Percentiles rank a stretch among this genome's conserved stretches.
phyloP scores from a whole-genome alignment of 2,329 filamentous ascomycete genomes.

The Penicillium sp. region DNA sequence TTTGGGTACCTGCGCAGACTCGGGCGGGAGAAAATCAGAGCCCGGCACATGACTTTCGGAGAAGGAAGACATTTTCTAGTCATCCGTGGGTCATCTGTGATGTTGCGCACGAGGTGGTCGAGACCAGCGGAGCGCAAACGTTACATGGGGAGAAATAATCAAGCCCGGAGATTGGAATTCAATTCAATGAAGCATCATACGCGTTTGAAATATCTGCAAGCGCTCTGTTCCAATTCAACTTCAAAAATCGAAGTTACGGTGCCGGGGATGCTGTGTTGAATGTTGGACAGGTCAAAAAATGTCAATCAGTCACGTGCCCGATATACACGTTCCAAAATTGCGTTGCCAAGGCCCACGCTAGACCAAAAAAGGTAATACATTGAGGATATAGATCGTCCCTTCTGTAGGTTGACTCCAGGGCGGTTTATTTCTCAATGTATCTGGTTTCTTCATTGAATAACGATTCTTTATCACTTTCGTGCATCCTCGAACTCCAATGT shows the following conservation, averaged over 20 bases:
- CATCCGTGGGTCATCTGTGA: neutral
- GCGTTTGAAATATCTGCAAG: neutral
- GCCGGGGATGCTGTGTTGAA: neutral
- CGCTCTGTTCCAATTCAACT: neutral
- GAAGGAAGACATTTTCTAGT: slow-evolving; percentile 31
- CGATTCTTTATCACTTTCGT: no score
- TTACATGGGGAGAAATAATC: slow-evolving; percentile 3
- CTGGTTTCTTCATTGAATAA: no score
- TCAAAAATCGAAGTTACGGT: neutral
- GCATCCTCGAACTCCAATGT: no score
- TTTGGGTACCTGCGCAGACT: slow-evolving; percentile 19
- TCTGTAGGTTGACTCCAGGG: no score
- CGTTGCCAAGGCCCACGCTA: neutral
- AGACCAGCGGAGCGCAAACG: neutral
- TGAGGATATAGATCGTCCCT: no score
- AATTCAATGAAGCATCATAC: neutral
- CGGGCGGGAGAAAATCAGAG: slow-evolving; percentile 23
- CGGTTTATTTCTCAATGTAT: no score
- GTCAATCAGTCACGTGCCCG: slow-evolving; percentile 5
- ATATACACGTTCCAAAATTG: neutral
- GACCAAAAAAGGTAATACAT: neutral
- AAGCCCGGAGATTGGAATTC: neutral
- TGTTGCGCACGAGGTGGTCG: neutral
- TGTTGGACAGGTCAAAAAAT: slow-evolving; percentile 10
- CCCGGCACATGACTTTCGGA: slow-evolving; percentile 18